Conservation (phyloP, 306 rosid species). For the Vachellia collinsii region DNA sequence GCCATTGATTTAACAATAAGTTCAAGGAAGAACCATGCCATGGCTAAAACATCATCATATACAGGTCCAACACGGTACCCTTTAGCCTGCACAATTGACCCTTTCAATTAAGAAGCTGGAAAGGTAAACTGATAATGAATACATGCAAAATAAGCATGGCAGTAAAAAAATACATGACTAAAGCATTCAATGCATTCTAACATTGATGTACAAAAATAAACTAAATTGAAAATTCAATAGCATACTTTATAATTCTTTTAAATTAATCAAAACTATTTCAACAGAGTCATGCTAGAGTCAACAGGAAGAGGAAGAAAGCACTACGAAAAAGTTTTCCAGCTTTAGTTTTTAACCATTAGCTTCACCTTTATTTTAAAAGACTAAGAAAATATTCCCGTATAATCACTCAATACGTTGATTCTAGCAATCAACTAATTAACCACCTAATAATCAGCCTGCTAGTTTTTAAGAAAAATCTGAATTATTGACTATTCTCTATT, state of each 20-base stretch:
- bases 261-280: neutral
- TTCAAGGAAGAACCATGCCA: constrained; percentile 99
- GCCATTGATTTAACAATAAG: constrained; percentile 98
- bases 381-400: neutral
- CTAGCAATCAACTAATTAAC: neutral
- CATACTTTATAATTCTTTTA: neutral
- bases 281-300: constrained; percentile 1
- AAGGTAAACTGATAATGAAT: constrained; percentile 23
- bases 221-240: neutral
- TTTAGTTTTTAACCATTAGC: neutral
- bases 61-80: constrained; percentile 99
- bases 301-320: neutral
- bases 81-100: constrained; percentile 77
- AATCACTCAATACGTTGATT: neutral
- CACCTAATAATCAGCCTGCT: neutral
- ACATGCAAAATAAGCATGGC: constrained; percentile 21
- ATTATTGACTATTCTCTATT: neutral
- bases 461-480: neutral
- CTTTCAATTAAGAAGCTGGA: constrained; percentile 29
- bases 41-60: constrained; percentile 97
- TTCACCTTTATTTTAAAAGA: neutral
- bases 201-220: neutral
- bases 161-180: constrained; percentile 4
- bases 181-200: constrained; percentile 25
- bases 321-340: neutral